Evolutionary conservation across 1,139 yeast species (phyloP).

Genomic region (Diutina catenulata): DNA sequence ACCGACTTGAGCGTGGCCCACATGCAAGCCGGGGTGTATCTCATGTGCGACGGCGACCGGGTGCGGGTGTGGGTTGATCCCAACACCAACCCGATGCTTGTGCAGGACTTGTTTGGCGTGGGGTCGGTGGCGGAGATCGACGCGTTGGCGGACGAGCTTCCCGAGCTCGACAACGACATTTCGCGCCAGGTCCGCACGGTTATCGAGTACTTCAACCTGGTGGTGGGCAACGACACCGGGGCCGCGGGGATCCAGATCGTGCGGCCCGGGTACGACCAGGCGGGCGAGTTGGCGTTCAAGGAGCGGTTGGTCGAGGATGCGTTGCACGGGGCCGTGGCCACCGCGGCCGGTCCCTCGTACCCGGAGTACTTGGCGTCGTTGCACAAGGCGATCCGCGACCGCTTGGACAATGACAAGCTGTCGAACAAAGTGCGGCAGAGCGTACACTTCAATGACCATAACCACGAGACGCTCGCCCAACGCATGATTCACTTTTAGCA

Average conservation of each 20-base stretch:
- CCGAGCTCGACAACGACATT: conserved; percentile 58
- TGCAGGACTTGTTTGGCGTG: conserved; percentile 69
- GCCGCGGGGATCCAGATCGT: conserved; percentile 45
- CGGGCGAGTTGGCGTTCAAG: conserved; percentile 39
- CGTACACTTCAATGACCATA: conserved; percentile 13
- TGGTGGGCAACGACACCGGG: conserved; percentile 23
- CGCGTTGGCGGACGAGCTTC: conserved; percentile 50
- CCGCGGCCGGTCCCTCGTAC: conserved; percentile 35
- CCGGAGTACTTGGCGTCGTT: conserved; percentile 49
- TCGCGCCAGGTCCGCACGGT: conserved; percentile 59
- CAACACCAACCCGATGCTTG: conserved; percentile 52
- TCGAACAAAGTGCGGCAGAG: conserved; percentile 21
- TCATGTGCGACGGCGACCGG: conserved; percentile 59
- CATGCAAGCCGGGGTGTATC: conserved; percentile 66
- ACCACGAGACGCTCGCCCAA: conserved; percentile 24
- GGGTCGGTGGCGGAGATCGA: conserved; percentile 32
- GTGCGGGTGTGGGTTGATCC: conserved; percentile 63
- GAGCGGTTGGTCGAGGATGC: conserved; percentile 66
- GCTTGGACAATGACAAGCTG: conserved; percentile 34
- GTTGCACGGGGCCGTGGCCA: conserved; percentile 17
- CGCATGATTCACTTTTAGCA: conserved; percentile 24
- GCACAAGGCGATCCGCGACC: conserved; percentile 50
- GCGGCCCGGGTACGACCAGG: conserved; percentile 55
- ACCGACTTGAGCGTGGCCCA: conserved; percentile 34
- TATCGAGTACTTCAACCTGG: conserved; percentile 35